Conservation (phyloP, 768 basidiomycete species). For the Albatrellus ellisii region DNA sequence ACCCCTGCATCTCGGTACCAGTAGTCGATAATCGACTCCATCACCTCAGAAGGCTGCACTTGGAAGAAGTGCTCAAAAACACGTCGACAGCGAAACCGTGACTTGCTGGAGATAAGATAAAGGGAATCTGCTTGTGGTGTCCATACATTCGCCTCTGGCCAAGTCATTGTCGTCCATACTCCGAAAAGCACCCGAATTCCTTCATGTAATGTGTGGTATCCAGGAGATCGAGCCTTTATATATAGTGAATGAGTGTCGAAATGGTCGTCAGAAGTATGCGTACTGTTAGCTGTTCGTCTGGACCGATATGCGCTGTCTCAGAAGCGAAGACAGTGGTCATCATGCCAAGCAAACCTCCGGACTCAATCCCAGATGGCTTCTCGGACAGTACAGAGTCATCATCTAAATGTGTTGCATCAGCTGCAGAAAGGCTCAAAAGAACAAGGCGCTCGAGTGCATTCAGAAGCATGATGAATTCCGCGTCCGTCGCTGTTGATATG, state of each 20-base stretch:
- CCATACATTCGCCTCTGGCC: slow-evolving; percentile 31
- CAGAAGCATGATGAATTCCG: slow-evolving; percentile 75
- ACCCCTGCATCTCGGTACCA: slow-evolving; percentile 55
- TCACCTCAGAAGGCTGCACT: slow-evolving; percentile 62
- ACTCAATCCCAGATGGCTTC: slow-evolving; percentile 34
- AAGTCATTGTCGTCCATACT: slow-evolving; percentile 53
- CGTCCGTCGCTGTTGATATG: slow-evolving; percentile 49
- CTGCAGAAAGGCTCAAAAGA: slow-evolving; percentile 48
- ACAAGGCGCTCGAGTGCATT: slow-evolving; percentile 77
- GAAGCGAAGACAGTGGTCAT: slow-evolving; percentile 86
- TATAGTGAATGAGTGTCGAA: slow-evolving; percentile 5
- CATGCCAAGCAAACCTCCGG: slow-evolving; percentile 69
- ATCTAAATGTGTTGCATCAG: slow-evolving; percentile 35
- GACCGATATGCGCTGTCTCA: slow-evolving; percentile 33
- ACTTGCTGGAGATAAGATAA: slow-evolving; percentile 50
- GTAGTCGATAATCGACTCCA: slow-evolving; percentile 73
- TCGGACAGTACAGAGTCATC: slow-evolving; percentile 43
- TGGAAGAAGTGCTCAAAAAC: slow-evolving; percentile 83
- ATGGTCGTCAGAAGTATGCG: slow-evolving; percentile 15
- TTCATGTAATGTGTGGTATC: slow-evolving; percentile 67
- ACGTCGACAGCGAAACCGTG: slow-evolving; percentile 56
- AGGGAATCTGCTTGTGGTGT: slow-evolving; percentile 57
- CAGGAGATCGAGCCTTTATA: slow-evolving; percentile 53
- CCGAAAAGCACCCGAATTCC: slow-evolving; percentile 67
- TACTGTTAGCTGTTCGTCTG: slow-evolving; percentile 48